A percentile compares a stretch with the other conserved stretches of the same genome.
Evolutionary conservation across 352 stramenopile species (phyloP).

Genomic region (Phytophthora idaei): DNA sequence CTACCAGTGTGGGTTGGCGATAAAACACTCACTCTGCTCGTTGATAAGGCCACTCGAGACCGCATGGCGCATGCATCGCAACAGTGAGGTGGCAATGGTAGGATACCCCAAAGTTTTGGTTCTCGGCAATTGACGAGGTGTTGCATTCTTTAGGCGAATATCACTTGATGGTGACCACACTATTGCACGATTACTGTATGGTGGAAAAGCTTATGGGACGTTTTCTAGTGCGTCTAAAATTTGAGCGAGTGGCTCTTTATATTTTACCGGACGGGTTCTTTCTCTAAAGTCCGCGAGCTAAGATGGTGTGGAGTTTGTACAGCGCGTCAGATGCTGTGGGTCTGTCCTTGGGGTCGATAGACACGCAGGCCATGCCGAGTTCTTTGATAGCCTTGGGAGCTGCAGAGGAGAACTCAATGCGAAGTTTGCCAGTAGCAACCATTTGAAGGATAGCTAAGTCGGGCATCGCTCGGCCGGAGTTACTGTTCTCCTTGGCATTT

Average conservation of each 20-base stretch:
- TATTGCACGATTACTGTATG: too few species aligned
- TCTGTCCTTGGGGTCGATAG: slow-evolving; percentile 40
- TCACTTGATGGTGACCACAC: too few species aligned
- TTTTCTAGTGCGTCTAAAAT: slow-evolving; percentile 24
- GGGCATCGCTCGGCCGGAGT: slow-evolving; percentile 27
- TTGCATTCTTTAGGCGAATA: not conserved
- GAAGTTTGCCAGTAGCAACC: slow-evolving; percentile 46
- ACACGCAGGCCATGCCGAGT: slow-evolving; percentile 41
- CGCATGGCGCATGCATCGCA: slow-evolving; percentile 38
- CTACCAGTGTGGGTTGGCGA: slow-evolving; percentile 67
- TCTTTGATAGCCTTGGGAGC: slow-evolving; percentile 31
- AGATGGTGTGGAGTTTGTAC: slow-evolving; percentile 47
- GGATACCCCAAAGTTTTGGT: too few species aligned
- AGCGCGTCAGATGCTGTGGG: slow-evolving; percentile 46
- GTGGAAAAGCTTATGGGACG: not conserved
- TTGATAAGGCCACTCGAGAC: slow-evolving; percentile 58
- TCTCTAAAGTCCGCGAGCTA: slow-evolving; percentile 29
- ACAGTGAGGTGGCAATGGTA: slow-evolving; percentile 3
- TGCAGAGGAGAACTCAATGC: slow-evolving; percentile 43
- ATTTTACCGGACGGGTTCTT: slow-evolving; percentile 11
- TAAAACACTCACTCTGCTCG: slow-evolving; percentile 56
- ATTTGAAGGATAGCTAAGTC: slow-evolving; percentile 54
- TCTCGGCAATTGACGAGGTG: too few species aligned
- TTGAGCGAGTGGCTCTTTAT: slow-evolving; percentile 21
- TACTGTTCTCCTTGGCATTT: slow-evolving; percentile 33